Conservation (phyloP, 2,329 filamentous ascomycete species). For the Alternaria panax region DNA sequence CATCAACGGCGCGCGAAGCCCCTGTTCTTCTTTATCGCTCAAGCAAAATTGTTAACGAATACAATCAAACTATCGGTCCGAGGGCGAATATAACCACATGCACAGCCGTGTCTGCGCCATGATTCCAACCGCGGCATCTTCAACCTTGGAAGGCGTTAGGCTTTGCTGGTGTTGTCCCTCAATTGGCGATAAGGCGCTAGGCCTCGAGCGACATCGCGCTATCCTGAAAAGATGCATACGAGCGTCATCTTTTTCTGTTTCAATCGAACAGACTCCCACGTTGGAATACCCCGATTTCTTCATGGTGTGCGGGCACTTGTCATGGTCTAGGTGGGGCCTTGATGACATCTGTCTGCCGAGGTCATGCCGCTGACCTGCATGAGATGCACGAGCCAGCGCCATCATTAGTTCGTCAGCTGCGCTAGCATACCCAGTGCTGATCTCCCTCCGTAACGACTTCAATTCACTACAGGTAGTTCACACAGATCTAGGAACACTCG, state of each 20-base stretch:
- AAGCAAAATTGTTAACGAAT: neutral
- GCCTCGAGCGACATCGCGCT: neutral
- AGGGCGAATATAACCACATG: neutral
- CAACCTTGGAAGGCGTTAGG: neutral
- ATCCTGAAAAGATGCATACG: neutral
- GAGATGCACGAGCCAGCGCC: slow-evolving; percentile 11
- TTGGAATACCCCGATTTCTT: neutral
- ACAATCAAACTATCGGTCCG: slow-evolving; percentile 5
- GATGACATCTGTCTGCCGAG: slow-evolving; percentile 20
- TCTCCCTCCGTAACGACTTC: slow-evolving; percentile 9
- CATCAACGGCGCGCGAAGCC: neutral
- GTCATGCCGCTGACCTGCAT: slow-evolving; percentile 24
- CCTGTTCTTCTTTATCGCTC: neutral
- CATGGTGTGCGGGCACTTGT: slow-evolving; percentile 4
- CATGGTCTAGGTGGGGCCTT: slow-evolving; percentile 8
- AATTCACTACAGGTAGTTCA: neutral
- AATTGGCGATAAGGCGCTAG: neutral
- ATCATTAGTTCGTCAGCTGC: slow-evolving; percentile 19
- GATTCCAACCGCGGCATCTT: neutral
- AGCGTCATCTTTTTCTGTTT: neutral
- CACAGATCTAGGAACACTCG: neutral
- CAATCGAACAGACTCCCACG: neutral
- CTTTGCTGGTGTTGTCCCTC: neutral
- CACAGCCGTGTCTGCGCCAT: neutral
- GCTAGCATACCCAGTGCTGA: slow-evolving; percentile 15